Conservation (phyloP, 371 early-diverging fungal species). For the Lichtheimia ornata region DNA sequence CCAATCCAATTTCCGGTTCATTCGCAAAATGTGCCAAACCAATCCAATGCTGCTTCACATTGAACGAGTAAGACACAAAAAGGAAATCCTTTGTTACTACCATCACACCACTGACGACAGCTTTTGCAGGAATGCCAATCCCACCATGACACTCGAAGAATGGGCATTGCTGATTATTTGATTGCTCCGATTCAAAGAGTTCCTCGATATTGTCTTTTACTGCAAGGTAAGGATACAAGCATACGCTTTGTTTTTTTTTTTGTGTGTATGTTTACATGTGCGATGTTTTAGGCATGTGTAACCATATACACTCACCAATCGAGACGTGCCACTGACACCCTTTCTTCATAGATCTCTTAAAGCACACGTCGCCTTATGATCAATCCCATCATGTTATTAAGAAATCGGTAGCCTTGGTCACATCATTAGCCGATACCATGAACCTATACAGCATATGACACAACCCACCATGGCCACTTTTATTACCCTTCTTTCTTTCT, state of each 20-base stretch:
- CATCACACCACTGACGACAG: neutral
- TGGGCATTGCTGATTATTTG: slow-evolving; percentile 44
- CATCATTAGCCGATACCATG: slow-evolving; percentile 39
- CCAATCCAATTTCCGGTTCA: slow-evolving; percentile 33
- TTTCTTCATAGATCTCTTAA: slow-evolving; percentile 39
- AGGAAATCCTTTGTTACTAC: neutral
- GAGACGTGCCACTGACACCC: neutral
- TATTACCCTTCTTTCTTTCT: neutral
- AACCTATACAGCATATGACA: slow-evolving; percentile 3
- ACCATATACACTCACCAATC: neutral
- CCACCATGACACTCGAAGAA: slow-evolving; percentile 36
- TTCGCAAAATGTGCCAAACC: slow-evolving; percentile 34
- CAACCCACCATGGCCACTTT: neutral
- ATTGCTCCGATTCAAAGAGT: slow-evolving; percentile 48
- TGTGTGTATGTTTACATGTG: too few relatives aligned
- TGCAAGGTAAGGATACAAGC: slow-evolving; percentile 34
- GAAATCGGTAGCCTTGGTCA: slow-evolving; percentile 35
- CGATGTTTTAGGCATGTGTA: too few relatives aligned
- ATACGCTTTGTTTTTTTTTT: too few relatives aligned
- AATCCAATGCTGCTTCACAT: slow-evolving; percentile 39
- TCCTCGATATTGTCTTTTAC: slow-evolving; percentile 41
- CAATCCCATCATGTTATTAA: slow-evolving; percentile 38
- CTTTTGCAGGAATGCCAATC: slow-evolving; percentile 32
- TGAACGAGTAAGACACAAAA: slow-evolving; percentile 30
- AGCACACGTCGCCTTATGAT: slow-evolving; percentile 36